phyloP scores from a whole-genome alignment of 257 asterid genomes.

The Solanum etuberosum region DNA sequence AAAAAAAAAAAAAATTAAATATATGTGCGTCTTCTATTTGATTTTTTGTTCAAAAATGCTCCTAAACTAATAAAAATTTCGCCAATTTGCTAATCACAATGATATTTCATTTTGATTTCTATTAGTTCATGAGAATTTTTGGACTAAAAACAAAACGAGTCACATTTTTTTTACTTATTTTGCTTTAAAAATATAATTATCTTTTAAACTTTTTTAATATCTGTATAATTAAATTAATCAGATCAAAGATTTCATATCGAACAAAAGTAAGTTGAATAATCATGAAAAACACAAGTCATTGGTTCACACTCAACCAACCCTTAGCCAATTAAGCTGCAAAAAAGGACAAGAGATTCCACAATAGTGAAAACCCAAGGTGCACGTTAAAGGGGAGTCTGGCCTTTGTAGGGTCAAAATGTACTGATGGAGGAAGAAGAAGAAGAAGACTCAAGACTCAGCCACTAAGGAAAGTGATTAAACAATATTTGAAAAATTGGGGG shows the following conservation, averaged over 20 bases:
- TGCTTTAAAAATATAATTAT: not conserved
- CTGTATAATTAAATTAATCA: rapidly evolving
- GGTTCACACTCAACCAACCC: not conserved
- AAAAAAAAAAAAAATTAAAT: not conserved
- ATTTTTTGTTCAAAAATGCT: not conserved
- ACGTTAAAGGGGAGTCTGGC: slow-evolving; percentile 4
- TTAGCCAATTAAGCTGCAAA: not conserved
- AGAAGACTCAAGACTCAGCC: slow-evolving; percentile 5
- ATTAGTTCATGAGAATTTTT: not conserved
- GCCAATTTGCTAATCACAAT: not conserved
- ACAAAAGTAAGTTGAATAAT: not conserved
- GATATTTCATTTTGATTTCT: not conserved
- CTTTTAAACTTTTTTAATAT: no score
- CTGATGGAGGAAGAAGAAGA: not conserved
- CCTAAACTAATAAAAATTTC: not conserved
- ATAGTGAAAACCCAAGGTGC: not conserved
- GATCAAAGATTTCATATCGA: not conserved
- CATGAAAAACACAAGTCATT: not conserved
- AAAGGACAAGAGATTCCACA: slow-evolving; percentile 12
- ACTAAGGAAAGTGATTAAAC: not conserved
- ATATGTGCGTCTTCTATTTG: not conserved
- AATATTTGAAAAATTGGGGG: slow-evolving; percentile 7
- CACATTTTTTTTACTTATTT: not conserved
- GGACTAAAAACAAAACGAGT: not conserved
- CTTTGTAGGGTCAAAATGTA: not conserved